These are phyloP conservation scores for Escallonia herrerae DNA, from an alignment of 129 eudicot species.

Conservation along the genomic window DNA sequence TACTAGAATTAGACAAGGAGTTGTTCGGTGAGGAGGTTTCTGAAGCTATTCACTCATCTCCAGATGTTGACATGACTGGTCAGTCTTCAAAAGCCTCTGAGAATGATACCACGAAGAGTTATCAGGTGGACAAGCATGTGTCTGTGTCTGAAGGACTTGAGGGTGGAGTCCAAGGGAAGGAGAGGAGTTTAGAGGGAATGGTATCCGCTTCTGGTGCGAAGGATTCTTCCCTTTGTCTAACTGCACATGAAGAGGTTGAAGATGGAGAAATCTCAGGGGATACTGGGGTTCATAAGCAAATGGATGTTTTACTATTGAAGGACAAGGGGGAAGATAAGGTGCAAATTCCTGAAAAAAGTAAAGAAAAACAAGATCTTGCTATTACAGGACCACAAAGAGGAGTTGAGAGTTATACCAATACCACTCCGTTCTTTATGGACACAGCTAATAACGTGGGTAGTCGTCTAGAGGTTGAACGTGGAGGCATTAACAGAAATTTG, in stretches of 20 bases:
- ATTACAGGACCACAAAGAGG: conserved; percentile 16
- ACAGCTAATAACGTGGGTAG: conserved; percentile 11
- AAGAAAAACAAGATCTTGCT: conserved; percentile 1
- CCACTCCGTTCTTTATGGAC: not conserved
- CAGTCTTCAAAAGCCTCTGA: conserved; percentile 9
- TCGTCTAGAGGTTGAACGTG: conserved; percentile 1
- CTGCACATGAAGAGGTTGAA: conserved; percentile 40
- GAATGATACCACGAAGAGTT: not conserved
- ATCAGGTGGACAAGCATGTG: not conserved
- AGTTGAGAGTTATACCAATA: conserved; percentile 5
- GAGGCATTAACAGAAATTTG: conserved; percentile 9
- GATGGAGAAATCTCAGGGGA: conserved; percentile 61
- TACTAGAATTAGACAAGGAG: conserved; percentile 9
- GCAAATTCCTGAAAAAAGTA: conserved; percentile 10
- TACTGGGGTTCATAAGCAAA: conserved; percentile 9
- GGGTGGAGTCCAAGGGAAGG: conserved; percentile 21
- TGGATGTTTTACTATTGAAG: conserved; percentile 13
- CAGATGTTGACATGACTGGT: conserved; percentile 14
- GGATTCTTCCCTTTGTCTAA: conserved; percentile 13
- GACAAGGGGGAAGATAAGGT: conserved; percentile 17
- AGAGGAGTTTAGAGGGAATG: conserved; percentile 21
- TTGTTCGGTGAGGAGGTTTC: not conserved
- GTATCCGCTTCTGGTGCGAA: conserved; percentile 5
- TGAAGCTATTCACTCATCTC: conserved; percentile 15
- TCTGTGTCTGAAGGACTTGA: conserved; percentile 1